Base-by-base conservation (phyloP, 2,329 filamentous ascomycete species). In the Pyricularia sp. region DNA sequence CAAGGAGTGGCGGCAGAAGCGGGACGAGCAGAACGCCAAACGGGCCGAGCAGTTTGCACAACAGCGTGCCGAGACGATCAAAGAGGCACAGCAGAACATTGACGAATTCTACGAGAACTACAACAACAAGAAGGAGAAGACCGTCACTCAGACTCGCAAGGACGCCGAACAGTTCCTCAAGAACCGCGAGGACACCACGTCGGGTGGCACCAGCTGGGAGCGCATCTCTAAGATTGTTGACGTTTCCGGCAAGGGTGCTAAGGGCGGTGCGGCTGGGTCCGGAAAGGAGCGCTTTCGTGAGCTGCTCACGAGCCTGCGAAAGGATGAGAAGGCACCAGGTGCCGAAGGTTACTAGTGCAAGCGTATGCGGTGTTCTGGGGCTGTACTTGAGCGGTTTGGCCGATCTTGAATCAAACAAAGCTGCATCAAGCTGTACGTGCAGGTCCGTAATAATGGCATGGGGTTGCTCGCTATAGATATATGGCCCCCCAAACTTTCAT, bases 31-130 rank as follows among this genome's bases (percentile, higher is more conserved):
- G 76, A 90, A 96, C 73, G 85, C 90, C 74, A 93, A 94, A 80
- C 92, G 94, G 75, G 90, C 92, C 72, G 90, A 97, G 79, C 88
- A 94, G 73, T 94, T 94, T 68, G 88, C 89, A 61, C 85, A 88
- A 72, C 92, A 94, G 81, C 95, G 95, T 78, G 87, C 88, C 71
- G 90, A 94, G 78, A 97, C 93, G 1, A 83, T 97, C 77, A 89
- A 92, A 78, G 93, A 95, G 74, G 95, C 95, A 12, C 93, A 93
- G 77, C 87, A 94, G 78, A 95, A 96, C 79, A 97, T 99, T 72
- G 95, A 99, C 78, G 95, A 97, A 79, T 99, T 98, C 82, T 99
- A 99, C 84, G 94, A 97, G 77, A 97, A 97, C 81, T 99, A 99
- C 85, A 98, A 98, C 84, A 90, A 91, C 80, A 97, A 97, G 83